A percentile compares a stretch with the other conserved stretches of the same genome.
phyloP scores from a whole-genome alignment of 2,329 filamentous ascomycete species.

The Aspergillus tanneri region DNA sequence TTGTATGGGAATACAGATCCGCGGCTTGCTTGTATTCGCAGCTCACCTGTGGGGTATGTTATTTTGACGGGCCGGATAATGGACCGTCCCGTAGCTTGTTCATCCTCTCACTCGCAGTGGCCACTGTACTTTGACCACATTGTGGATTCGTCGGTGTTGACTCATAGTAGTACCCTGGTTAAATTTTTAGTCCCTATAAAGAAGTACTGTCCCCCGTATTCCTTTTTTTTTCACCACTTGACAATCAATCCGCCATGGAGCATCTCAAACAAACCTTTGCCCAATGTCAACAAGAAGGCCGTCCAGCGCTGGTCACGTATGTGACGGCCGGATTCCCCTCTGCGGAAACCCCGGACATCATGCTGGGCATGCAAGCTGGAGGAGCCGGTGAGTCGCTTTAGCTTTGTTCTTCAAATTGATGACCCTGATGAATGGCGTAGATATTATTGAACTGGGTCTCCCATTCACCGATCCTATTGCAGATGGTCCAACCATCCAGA shows the following conservation, averaged over 20 bases:
- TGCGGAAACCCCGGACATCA: slow-evolving; percentile 74
- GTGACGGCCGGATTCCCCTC: slow-evolving; percentile 89
- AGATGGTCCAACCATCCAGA: slow-evolving; percentile 92
- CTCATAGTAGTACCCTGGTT: too few species aligned
- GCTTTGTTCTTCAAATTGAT: neutral
- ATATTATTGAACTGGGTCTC: slow-evolving; percentile 89
- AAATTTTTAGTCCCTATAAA: too few species aligned
- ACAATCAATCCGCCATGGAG: slow-evolving; percentile 39
- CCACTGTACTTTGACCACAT: too few species aligned
- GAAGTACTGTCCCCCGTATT: too few species aligned
- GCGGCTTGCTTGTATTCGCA: too few species aligned
- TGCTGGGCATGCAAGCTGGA: slow-evolving; percentile 85
- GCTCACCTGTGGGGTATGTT: too few species aligned
- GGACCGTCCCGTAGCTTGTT: too few species aligned
- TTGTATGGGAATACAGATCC: too few species aligned
- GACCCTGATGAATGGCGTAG: slow-evolving; percentile 45
- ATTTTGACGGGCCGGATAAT: too few species aligned
- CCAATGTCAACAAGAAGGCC: slow-evolving; percentile 51
- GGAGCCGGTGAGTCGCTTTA: slow-evolving; percentile 65
- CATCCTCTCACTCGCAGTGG: too few species aligned
- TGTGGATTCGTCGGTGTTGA: too few species aligned
- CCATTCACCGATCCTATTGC: slow-evolving; percentile 96
- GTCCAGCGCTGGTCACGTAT: slow-evolving; percentile 86
- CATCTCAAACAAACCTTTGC: slow-evolving; percentile 53
- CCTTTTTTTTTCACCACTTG: neutral